Evolutionary conservation across 805 yeast genomes (phyloP), one percentile per base, ranked within the genome.

Genomic region (Candida xiaguanensis): DNA sequence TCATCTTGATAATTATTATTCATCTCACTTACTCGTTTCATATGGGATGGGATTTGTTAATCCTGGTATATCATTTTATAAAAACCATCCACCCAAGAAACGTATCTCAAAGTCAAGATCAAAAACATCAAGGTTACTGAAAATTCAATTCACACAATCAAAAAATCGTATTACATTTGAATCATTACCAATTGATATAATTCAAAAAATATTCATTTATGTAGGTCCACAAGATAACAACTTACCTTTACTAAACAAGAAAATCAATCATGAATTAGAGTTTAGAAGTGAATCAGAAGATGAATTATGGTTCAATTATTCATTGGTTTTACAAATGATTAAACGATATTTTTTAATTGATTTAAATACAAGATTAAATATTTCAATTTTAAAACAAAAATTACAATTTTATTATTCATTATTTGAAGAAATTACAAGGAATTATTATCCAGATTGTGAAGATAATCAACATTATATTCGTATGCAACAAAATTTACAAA

Each of bases 171-270:
- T 41, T 16, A 22, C 16, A 8, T 31, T 41, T n/a, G 32, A 27
- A 16, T 34, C 34, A 8, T 52, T 76, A 9, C 80, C 81, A 1
- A 38, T 51, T 2, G 79, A 75, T 40, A 39, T 77, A 2, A 42
- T 74, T 2, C 61, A 55, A 18, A 50, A 50, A 29, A 63, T 77
- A 8, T 68, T 72, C 47, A 48, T 64, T 2, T 44, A 46, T n/a
- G 53, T 72, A 2, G 69, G 68, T 2, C 52, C 65, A n/a, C 52
- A 38, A 13, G 39, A 25, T 4, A 64, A 63, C 39, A 42, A 41
- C 3, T 55, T 75, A 4, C 67, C 74, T 0, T 50, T 66, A 11
- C 53, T 61, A 1, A 65, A 63, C 41, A 57, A 49, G 31, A 35
- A 39, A 13, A 43, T 74, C 8, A 44, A 58, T 29, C 50, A 25